Evolutionary conservation across 768 basidiomycete species (phyloP), one percentile per base, ranked within the genome.

Genomic region (Tulasnella sp.): DNA sequence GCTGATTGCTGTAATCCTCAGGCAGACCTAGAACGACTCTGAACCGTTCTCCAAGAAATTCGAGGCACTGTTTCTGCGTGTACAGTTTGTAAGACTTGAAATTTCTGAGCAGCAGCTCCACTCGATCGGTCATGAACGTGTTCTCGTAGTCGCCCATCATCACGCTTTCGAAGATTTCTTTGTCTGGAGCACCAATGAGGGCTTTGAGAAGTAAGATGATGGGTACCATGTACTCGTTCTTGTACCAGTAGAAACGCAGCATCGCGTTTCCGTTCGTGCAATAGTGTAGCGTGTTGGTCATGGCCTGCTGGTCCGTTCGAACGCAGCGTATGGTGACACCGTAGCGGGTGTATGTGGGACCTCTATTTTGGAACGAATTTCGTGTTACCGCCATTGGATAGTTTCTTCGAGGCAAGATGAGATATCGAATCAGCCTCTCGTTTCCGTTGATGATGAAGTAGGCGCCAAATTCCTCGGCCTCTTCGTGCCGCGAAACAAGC

Each of bases 401-500:
- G 83, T 99, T 95, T 75, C 98, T 90, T 37, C 98, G 92, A 16
- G 96, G 97, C 51, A 99, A 89, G 82, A 99, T 96, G 83, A 99
- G 91, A 85, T 96, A 98, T 80, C 98, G 95, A 81, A 99, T 96
- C 80, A 99, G 90, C 85, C 96, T 95, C 85, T 99, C 98, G 85
- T 98, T 99, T 80, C 98, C 98, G 84, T 99, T 99, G 84, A 99
- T 91, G 83, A 99, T 90, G 83, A 99, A 99, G 85, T 99, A 99
- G 39, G 97, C 98, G 74, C 98, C 98, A 82, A 98, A 98, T 84
- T 99, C 98, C 85, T 98, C 95, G 0, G 98, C 91, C 82, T 99
- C 98, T 87, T 99, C 98, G 83, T 97, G 93, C 79, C 92, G 91
- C 77, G 87, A 86, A 77, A 99, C 95, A 69, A 99, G 91, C 70